These are phyloP conservation scores for Coemansia sp. DNA, from an alignment of 192 early-diverging fungal species.

Conservation along the genomic window DNA sequence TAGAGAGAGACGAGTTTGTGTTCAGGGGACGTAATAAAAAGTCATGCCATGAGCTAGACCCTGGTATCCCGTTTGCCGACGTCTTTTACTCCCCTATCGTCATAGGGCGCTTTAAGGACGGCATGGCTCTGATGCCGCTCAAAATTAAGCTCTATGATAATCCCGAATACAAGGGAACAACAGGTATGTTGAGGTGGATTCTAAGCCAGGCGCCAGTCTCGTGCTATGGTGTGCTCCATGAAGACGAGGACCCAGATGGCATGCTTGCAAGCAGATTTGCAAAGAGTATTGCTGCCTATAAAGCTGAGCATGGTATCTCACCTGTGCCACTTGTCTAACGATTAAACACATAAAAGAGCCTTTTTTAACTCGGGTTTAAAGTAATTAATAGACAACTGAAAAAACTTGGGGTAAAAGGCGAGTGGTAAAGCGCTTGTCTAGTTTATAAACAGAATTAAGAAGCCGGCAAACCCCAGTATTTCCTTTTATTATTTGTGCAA, in stretches of 20 bases:
- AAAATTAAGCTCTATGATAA: background rate
- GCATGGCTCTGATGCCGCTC: background rate
- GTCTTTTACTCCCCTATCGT: background rate
- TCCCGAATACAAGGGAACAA: background rate
- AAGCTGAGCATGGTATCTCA: background rate
- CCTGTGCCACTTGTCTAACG: background rate
- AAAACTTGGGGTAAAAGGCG: no score
- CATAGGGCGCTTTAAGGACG: background rate
- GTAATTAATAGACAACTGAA: no score
- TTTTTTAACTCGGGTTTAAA: no score
- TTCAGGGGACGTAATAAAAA: background rate
- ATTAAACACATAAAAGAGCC: no score
- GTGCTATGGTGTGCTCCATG: background rate
- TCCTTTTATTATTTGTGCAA: no score
- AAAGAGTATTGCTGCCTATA: background rate
- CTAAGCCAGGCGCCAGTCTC: background rate
- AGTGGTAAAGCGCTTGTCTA: no score
- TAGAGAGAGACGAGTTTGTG: background rate
- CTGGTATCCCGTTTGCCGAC: background rate
- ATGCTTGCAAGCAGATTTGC: background rate
- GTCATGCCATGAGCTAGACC: background rate
- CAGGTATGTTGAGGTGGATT: background rate
- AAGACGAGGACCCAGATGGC: background rate
- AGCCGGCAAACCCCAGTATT: no score
- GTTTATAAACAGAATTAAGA: no score